A percentile compares a stretch with the other conserved stretches of the same genome.
Conservation (phyloP, 2,329 filamentous ascomycete species). For the Xylaria sp. region DNA sequence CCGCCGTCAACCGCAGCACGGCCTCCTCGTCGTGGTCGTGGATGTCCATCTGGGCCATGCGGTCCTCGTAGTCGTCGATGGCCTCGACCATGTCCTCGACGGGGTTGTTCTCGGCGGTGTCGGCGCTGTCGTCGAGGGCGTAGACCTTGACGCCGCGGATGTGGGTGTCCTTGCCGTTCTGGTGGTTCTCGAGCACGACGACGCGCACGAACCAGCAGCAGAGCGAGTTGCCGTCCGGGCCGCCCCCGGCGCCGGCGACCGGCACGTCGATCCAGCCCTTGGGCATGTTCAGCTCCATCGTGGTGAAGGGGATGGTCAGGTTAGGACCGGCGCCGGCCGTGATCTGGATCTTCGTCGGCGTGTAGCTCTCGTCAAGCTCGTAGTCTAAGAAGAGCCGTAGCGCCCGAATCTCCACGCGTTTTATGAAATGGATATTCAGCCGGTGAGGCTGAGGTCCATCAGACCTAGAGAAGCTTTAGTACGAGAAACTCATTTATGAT, state of each 20-base stretch:
- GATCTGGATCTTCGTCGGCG: slow-evolving; percentile 88
- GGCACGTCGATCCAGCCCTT: slow-evolving; percentile 91
- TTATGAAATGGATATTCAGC: slow-evolving; percentile 84
- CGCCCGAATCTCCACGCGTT: slow-evolving; percentile 75
- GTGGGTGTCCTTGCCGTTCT: slow-evolving; percentile 99
- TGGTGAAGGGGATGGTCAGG: slow-evolving; percentile 85
- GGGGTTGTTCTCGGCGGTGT: slow-evolving; percentile 42
- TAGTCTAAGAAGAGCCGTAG: slow-evolving; percentile 90
- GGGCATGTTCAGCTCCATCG: slow-evolving; percentile 76
- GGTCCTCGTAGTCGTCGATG: slow-evolving; percentile 36
- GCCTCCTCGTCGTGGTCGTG: slow-evolving; percentile 39
- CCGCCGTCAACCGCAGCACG: slow-evolving; percentile 36
- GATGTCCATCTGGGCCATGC: slow-evolving; percentile 32
- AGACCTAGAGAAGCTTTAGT: slow-evolving; percentile 52
- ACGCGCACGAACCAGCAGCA: slow-evolving; percentile 90
- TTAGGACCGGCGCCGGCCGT: slow-evolving; percentile 89
- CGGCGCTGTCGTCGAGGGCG: slow-evolving; percentile 53
- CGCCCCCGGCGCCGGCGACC: slow-evolving; percentile 55
- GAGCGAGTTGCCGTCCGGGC: slow-evolving; percentile 71
- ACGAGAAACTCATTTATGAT: background rate
- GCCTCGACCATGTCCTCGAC: slow-evolving; percentile 39
- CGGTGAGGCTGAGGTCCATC: slow-evolving; percentile 84
- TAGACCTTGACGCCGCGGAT: slow-evolving; percentile 90
- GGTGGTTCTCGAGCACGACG: slow-evolving; percentile 91
- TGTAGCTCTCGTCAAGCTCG: slow-evolving; percentile 92